phyloP scores from a whole-genome alignment of 768 basidiomycete genomes.

The Termitomyces sp. region DNA sequence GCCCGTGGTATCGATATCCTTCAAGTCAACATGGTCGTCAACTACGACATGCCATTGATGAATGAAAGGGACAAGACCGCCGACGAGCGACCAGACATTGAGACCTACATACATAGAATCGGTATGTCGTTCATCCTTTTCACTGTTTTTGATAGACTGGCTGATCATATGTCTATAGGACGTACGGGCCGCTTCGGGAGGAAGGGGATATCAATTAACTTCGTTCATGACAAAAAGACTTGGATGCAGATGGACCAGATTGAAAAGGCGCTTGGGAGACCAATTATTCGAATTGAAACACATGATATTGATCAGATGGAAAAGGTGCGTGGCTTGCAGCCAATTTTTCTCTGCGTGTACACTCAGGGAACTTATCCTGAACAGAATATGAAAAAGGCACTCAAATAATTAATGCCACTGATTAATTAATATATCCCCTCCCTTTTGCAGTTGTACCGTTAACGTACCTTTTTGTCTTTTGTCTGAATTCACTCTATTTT shows the following conservation, averaged over 20 bases:
- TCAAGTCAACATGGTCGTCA: slow-evolving; percentile 99
- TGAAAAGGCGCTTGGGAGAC: slow-evolving; percentile 67
- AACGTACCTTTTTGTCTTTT: background rate
- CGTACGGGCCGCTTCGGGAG: slow-evolving; percentile 98
- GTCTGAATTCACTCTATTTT: background rate
- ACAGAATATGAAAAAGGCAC: slow-evolving; percentile 79
- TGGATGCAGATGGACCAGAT: slow-evolving; percentile 90
- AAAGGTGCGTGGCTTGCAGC: slow-evolving; percentile 45
- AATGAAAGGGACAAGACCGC: slow-evolving; percentile 53
- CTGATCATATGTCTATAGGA: slow-evolving; percentile 40
- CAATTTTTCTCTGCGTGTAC: slow-evolving; percentile 2
- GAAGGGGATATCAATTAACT: slow-evolving; percentile 95
- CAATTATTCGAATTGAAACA: slow-evolving; percentile 84
- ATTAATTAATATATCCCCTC: background rate
- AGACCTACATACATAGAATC: slow-evolving; percentile 97
- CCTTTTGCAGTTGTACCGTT: background rate
- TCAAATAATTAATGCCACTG: slow-evolving; percentile 52
- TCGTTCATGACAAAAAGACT: slow-evolving; percentile 86
- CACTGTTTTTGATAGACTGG: background rate
- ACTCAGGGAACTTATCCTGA: background rate
- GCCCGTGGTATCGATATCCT: slow-evolving; percentile 97
- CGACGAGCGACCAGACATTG: slow-evolving; percentile 76
- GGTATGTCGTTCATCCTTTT: slow-evolving; percentile 42
- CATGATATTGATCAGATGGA: slow-evolving; percentile 93
- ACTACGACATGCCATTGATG: slow-evolving; percentile 91